phyloP scores from a whole-genome alignment of 768 basidiomycete species.

The Russula virescens region DNA sequence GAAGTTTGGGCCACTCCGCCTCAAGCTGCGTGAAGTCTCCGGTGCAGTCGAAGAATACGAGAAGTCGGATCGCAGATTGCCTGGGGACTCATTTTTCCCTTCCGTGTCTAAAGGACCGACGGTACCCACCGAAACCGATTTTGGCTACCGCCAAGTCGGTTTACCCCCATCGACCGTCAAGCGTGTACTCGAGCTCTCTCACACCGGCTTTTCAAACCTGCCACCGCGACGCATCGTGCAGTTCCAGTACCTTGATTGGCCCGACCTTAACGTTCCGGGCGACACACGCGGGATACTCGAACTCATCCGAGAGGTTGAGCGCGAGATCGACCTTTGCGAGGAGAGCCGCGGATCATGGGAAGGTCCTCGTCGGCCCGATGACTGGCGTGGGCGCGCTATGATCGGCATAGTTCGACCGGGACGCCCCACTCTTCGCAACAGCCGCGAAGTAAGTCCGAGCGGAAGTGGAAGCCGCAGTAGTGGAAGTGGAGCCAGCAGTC shows the following conservation, averaged over 20 bases:
- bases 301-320: conserved; percentile 68
- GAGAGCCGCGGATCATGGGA: conserved; percentile 24
- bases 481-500: conserved; percentile 19
- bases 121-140: not conserved
- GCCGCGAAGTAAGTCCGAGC: conserved; percentile 19
- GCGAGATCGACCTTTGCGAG: conserved; percentile 27
- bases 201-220: conserved; percentile 52
- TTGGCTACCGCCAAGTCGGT: conserved; percentile 12
- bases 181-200: conserved; percentile 63
- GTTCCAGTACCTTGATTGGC: conserved; percentile 92
- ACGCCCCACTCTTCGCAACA: conserved; percentile 5
- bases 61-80: conserved; percentile 25
- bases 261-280: conserved; percentile 92
- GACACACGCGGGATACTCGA: conserved; percentile 69
- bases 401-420: conserved; percentile 14
- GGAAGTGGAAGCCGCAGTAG: conserved; percentile 17
- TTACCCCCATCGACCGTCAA: conserved; percentile 41
- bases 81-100: conserved; percentile 34
- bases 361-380: conserved; percentile 27
- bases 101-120: not conserved
- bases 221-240: conserved; percentile 70
- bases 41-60: conserved; percentile 39
- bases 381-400: conserved; percentile 20
- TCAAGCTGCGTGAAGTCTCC: conserved; percentile 46
- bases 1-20: conserved; percentile 62